These are phyloP conservation scores for Oryza punctata DNA, from an alignment of 176 grass and related monocot species.

Conservation along the genomic window DNA sequence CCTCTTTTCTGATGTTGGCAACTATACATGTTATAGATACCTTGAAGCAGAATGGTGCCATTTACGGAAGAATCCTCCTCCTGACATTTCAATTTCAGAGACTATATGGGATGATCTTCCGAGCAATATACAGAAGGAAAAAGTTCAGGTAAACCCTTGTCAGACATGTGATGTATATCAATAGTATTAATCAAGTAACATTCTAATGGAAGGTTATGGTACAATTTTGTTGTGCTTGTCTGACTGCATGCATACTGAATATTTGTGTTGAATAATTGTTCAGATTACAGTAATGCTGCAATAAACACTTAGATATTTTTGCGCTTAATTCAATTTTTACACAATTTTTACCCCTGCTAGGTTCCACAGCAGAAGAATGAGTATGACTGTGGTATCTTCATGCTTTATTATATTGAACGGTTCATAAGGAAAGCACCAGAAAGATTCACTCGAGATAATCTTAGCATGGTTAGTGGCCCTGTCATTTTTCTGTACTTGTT, in stretches of 20 bases:
- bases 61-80: slow-evolving; percentile 40
- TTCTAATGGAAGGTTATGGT: neutral
- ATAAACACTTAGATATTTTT: slow-evolving; percentile 9
- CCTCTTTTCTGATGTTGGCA: slow-evolving; percentile 9
- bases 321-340: neutral
- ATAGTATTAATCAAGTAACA: slow-evolving; percentile 18
- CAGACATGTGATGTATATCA: neutral
- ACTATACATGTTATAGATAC: slow-evolving; percentile 47
- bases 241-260: neutral
- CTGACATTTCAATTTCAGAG: slow-evolving; percentile 36
- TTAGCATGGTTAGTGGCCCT: slow-evolving; percentile 61
- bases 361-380: slow-evolving; percentile 75
- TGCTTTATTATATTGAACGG: slow-evolving; percentile 77
- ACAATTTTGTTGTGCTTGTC: neutral
- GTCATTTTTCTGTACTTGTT: slow-evolving; percentile 14
- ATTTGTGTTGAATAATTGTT: slow-evolving; percentile 3
- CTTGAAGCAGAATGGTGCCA: slow-evolving; percentile 60
- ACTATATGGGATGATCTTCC: slow-evolving; percentile 50
- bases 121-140: slow-evolving; percentile 37
- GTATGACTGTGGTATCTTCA: slow-evolving; percentile 89
- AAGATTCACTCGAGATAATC: slow-evolving; percentile 54
- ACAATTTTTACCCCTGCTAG: slow-evolving; percentile 39
- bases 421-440: slow-evolving; percentile 73
- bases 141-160: slow-evolving; percentile 42
- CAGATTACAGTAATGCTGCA: neutral